These are phyloP conservation scores for Dimargaris xerosporica DNA, from an alignment of 192 early-diverging fungal genomes.

Conservation along the genomic window DNA sequence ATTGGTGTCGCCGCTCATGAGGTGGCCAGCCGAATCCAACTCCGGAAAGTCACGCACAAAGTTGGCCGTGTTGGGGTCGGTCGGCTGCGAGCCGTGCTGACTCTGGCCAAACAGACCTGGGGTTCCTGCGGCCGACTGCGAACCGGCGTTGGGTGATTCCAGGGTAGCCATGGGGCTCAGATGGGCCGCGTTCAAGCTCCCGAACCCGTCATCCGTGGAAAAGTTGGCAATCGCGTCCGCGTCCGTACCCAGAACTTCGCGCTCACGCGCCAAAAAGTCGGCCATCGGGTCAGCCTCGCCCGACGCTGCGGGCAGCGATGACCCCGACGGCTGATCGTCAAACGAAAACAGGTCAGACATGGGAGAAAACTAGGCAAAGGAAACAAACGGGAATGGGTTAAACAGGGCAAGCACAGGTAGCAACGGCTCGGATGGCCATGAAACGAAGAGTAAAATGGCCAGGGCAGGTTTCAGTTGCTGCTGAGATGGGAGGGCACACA, in stretches of 20 bases:
- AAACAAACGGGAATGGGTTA: background rate
- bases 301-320: no score
- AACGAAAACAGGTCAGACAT: conserved; percentile 12
- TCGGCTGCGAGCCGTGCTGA: background rate
- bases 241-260: conserved; percentile 51
- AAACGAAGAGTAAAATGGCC: no score
- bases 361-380: background rate
- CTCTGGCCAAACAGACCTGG: background rate
- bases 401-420: no score
- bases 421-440: no score
- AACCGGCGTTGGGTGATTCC: no score
- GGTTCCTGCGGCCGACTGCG: background rate
- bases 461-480: no score
- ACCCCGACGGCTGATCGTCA: background rate
- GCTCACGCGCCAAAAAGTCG: conserved; percentile 64
- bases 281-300: conserved; percentile 40
- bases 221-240: conserved; percentile 25
- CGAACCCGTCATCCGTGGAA: background rate
- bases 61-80: background rate
- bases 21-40: background rate
- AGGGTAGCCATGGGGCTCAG: no score
- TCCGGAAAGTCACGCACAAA: conserved; percentile 1
- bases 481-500: no score
- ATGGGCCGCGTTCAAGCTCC: background rate
- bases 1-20: conserved; percentile 15